Conservation (phyloP, 2,329 filamentous ascomycete genomes). For the Beauveria bassiana region DNA sequence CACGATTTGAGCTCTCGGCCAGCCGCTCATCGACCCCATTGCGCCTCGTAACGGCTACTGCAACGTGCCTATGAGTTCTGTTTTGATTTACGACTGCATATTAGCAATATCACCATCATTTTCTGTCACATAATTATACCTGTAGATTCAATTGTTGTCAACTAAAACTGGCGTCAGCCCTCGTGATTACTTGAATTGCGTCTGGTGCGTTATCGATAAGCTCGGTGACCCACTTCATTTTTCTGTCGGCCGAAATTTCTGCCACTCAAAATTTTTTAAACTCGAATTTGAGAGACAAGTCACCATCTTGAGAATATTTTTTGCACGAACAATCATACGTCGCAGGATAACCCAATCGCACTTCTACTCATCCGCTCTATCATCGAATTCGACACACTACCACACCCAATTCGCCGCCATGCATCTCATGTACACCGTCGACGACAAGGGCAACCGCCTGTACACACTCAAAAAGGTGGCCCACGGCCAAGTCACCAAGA, state of each 20-base stretch:
- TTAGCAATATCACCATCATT: neutral
- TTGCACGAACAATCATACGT: neutral
- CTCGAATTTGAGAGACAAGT: neutral
- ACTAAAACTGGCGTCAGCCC: neutral
- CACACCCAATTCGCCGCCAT: conserved; percentile 23
- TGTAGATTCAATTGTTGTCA: neutral
- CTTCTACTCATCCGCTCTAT: neutral
- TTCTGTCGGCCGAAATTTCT: conserved; percentile 1
- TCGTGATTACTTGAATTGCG: no score
- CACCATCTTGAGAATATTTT: neutral
- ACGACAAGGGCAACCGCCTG: conserved; percentile 72
- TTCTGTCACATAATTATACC: neutral
- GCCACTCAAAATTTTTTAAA: conserved; percentile 1
- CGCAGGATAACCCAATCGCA: neutral
- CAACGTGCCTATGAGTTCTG: neutral
- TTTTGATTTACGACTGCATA: neutral
- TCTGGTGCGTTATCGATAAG: conserved; percentile 7
- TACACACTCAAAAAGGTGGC: conserved; percentile 94
- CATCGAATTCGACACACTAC: neutral
- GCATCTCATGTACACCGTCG: conserved; percentile 77
- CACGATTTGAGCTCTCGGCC: neutral
- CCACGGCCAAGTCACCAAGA: conserved; percentile 83
- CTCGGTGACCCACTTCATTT: neutral
- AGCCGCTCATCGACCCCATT: neutral
- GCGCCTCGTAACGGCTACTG: neutral